These are phyloP conservation scores for Zygoascus biomembranicola DNA, from an alignment of 805 yeast genomes.

Conservation along the genomic window DNA sequence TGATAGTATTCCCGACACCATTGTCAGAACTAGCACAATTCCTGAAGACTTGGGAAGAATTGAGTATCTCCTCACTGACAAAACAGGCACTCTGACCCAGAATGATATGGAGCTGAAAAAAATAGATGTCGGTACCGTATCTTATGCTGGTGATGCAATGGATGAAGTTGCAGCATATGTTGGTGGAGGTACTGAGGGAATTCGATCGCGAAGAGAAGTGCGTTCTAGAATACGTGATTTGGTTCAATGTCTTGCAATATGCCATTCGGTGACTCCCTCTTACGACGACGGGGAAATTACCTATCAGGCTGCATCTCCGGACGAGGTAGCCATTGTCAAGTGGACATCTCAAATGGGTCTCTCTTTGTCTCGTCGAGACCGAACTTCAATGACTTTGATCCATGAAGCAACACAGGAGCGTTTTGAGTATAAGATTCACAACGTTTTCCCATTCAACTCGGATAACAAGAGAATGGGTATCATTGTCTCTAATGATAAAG, in stretches of 20 bases:
- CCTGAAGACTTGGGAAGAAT: slow-evolving; percentile 97
- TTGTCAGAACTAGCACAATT: slow-evolving; percentile 94
- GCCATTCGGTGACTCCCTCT: slow-evolving; percentile 96
- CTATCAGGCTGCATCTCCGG: slow-evolving; percentile 98
- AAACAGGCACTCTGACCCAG: slow-evolving; percentile 95
- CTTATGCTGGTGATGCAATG: slow-evolving; percentile 87
- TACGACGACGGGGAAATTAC: slow-evolving; percentile 65
- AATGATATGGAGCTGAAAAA: slow-evolving; percentile 96
- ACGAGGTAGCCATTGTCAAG: slow-evolving; percentile 93
- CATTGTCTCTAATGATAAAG: slow-evolving; percentile 56
- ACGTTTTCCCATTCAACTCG: slow-evolving; percentile 89
- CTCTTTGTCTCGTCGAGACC: slow-evolving; percentile 71
- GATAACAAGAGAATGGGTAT: slow-evolving; percentile 97
- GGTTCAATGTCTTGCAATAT: slow-evolving; percentile 75
- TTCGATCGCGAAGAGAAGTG: slow-evolving; percentile 54
- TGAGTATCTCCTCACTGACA: slow-evolving; percentile 85
- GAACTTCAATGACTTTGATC: slow-evolving; percentile 59
- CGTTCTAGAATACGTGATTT: slow-evolving; percentile 72
- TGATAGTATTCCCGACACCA: slow-evolving; percentile 65
- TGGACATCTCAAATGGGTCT: slow-evolving; percentile 85
- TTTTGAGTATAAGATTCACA: slow-evolving; percentile 57
- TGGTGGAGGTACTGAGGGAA: slow-evolving; percentile 16
- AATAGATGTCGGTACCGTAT: slow-evolving; percentile 84
- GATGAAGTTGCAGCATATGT: slow-evolving; percentile 77
- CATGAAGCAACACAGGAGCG: slow-evolving; percentile 47